Base-by-base conservation (phyloP, 164 flowering plant species). In the Houttuynia cordata region DNA sequence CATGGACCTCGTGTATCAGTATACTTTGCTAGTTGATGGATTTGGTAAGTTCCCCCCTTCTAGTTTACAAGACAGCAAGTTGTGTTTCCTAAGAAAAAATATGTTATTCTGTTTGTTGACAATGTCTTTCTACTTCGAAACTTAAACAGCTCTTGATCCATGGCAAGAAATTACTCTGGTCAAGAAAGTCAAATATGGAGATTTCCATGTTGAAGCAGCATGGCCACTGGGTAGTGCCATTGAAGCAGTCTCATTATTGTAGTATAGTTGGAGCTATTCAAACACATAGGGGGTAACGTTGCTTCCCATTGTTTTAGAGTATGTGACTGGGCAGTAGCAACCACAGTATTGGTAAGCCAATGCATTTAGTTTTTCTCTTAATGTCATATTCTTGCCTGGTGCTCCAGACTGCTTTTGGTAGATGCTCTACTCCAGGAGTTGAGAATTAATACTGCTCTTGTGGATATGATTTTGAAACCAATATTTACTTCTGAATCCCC, bases 191-290 rank as follows among this genome's bases (percentile, higher is more conserved):
- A 60, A 83, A 65, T 88, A 86, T 39, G 71, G 70, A 1, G 72
- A 81, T 68, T 61, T 78, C 23, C 70, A 75, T 24, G 95, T 88
- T 56, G 98, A 91, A 76, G 98, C 98, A 25, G 96, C 98, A 47
- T 91, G 98, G 95, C 98, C 98, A 34, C 64, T 88, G 51, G 96
- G 98, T 61, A 91, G 98, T 73, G 96, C 98, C 62, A 86, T 91
- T 51, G 98, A 91, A 74, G 92, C 75, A 23, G 83, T 78, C 0
- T 88, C 96, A 22, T 75, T 85, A 30, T 51, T 47, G 57, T 63
- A 41, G 25, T 12, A 24, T 15, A 10, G 1, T 12, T 54, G 12
- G 24, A 54, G 0, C 49, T 12, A 1, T 45, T 10, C 12, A 2
- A 45, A 10, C 14, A 8, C 17, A 12, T 45, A 12, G 14, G 14